Base-by-base conservation (phyloP, 208 protist genomes). In the Trypanosoma caninum region DNA sequence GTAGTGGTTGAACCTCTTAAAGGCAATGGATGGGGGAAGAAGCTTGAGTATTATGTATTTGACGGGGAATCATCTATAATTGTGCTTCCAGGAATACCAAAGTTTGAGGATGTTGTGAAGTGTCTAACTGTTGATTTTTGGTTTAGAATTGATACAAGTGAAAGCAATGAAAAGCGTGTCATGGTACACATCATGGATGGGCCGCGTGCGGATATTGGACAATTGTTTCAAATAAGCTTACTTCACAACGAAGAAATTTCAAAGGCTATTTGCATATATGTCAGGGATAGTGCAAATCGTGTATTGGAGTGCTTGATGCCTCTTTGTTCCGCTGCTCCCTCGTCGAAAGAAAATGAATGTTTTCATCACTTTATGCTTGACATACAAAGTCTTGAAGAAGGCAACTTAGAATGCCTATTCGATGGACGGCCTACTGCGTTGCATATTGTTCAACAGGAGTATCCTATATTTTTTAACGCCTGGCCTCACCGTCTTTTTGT, bases 401-500 rank as follows among this genome's bases (percentile, higher is more conserved):
- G 85, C 1, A 60, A 78, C 58, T 30, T 95, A 54, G 65, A 75
- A 35, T 89, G 80, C 54, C 42, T 75, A 30, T 74, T 95, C 41
- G 85, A 95, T 59, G 85, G 85, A n/a, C 56, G 59, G 14, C 22
- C 41, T 6, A 52, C 70, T 5, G 53, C 77, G 28, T 41, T 91
- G 14, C 81, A 87, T 70, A 71, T 90, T 20, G 42, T 95, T 27
- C 89, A 95, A 58, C 83, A 93, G 53, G 85, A 95, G 65, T 85
- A 91, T 59, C 85, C 89, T 27, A 83, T 90, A 35, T 81, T 80
- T 51, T 95, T 93, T 67, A 95, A 95, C 59, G 35, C 78, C 14
- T 95, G 89, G 86, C 74, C 81, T n/a, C 85, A 95, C 53, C 82
- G 84, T 31, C 78, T 95, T 31, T 93, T 89, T 62, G 62, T 95